A percentile compares a stretch with the other conserved stretches of the same genome.
Evolutionary conservation across 371 early-diverging fungal species (phyloP).

Genomic region (Apophysomyces elegans): DNA sequence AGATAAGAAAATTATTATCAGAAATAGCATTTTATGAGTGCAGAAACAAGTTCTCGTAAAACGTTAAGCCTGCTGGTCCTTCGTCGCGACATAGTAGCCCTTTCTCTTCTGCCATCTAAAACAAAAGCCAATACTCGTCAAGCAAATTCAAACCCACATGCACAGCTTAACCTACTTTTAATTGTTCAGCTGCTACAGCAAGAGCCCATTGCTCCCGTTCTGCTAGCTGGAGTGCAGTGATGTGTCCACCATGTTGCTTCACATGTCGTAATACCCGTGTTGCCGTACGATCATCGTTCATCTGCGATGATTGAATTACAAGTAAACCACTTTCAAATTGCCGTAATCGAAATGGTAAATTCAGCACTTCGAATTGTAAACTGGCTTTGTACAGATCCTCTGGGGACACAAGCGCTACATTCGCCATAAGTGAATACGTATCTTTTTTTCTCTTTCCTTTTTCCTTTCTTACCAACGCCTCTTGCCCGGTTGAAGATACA

Average conservation of each 20-base stretch:
- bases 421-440: background rate
- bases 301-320: constrained; percentile 71
- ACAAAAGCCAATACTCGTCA: constrained; percentile 10
- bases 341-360: constrained; percentile 75
- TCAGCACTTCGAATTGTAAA: constrained; percentile 62
- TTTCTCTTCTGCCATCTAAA: constrained; percentile 74
- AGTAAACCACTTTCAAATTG: constrained; percentile 79
- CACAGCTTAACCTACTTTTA: constrained; percentile 53
- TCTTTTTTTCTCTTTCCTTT: background rate
- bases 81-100: constrained; percentile 89
- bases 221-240: constrained; percentile 75
- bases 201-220: constrained; percentile 68
- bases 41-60: constrained; percentile 75
- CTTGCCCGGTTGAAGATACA: constrained; percentile 93
- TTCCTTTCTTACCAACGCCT: constrained; percentile 68
- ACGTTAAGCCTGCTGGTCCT: constrained; percentile 79
- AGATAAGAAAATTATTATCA: background rate
- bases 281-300: constrained; percentile 75
- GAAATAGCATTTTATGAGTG: background rate
- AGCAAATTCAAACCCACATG: constrained; percentile 2
- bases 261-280: constrained; percentile 62
- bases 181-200: constrained; percentile 74
- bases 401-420: constrained; percentile 81
- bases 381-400: constrained; percentile 83
- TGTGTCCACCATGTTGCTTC: constrained; percentile 48